Percentiles rank a stretch among this genome's conserved stretches.
Evolutionary conservation across 2,329 filamentous ascomycete species (phyloP).

Genomic region (Helotiales sp.): DNA sequence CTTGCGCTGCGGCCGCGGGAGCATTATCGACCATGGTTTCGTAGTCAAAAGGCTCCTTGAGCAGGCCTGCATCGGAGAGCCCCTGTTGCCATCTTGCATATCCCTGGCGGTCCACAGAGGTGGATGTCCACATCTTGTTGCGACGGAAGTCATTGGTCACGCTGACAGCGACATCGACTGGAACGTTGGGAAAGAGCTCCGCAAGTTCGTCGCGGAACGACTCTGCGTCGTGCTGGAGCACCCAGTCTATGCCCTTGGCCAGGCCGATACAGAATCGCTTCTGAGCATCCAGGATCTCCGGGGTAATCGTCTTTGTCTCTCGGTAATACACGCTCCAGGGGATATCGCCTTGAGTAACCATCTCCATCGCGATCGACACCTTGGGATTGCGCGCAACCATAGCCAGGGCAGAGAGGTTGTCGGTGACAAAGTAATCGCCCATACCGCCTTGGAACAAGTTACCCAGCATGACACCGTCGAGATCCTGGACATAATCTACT

Average conservation of each 20-base stretch:
- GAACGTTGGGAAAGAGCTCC: slow-evolving; percentile 6
- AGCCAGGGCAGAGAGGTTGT: slow-evolving; percentile 10
- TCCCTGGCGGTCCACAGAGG: neutral
- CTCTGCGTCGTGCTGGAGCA: slow-evolving; percentile 8
- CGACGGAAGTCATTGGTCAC: slow-evolving; percentile 10
- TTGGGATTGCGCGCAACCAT: slow-evolving; percentile 7
- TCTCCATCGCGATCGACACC: slow-evolving; percentile 7
- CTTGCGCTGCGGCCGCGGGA: neutral
- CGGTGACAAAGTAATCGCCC: slow-evolving; percentile 10
- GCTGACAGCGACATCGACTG: slow-evolving; percentile 8
- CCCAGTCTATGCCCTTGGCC: slow-evolving; percentile 10
- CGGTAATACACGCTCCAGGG: slow-evolving; percentile 12
- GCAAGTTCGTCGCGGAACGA: slow-evolving; percentile 9
- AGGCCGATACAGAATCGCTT: slow-evolving; percentile 8
- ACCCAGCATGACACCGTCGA: slow-evolving; percentile 10
- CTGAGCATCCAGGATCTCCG: slow-evolving; percentile 5
- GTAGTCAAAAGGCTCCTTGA: slow-evolving; percentile 8
- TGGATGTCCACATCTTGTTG: slow-evolving; percentile 9
- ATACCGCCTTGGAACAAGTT: slow-evolving; percentile 10
- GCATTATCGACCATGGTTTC: slow-evolving; percentile 1
- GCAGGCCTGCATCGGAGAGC: slow-evolving; percentile 1
- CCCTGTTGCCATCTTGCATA: slow-evolving; percentile 7
- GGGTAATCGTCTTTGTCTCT: slow-evolving; percentile 1
- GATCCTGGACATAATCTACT: slow-evolving; percentile 9
- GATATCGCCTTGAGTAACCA: slow-evolving; percentile 9